These are phyloP conservation scores for Trichopus zeylanicus DNA, from an alignment of 116 monocot genomes.

Conservation along the genomic window DNA sequence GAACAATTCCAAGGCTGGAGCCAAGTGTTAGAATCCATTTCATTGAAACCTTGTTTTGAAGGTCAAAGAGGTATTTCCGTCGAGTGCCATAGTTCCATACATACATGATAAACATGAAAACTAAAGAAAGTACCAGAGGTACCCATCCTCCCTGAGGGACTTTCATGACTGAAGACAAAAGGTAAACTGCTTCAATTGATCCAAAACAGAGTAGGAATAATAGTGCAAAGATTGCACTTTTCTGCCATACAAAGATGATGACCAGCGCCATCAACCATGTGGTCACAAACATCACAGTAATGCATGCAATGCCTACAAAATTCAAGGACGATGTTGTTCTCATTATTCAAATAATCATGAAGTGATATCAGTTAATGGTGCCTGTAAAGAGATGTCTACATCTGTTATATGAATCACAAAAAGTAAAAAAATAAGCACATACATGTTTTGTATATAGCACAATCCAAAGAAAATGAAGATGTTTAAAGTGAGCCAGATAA, in stretches of 20 bases:
- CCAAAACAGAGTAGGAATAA: conserved; percentile 40
- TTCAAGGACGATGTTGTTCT: background rate
- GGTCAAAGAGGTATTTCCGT: conserved; percentile 38
- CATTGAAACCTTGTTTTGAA: conserved; percentile 64
- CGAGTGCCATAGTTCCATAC: conserved; percentile 55
- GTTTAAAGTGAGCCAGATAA: background rate
- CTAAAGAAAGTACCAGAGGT: conserved; percentile 35
- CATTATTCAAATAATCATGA: background rate
- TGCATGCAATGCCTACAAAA: conserved; percentile 45
- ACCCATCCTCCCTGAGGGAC: conserved; percentile 53
- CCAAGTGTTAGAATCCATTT: conserved; percentile 56
- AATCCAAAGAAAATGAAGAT: background rate
- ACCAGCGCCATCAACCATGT: conserved; percentile 60
- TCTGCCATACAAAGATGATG: conserved; percentile 46
- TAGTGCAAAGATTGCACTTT: conserved; percentile 15
- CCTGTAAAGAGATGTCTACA: no score
- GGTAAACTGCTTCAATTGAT: conserved; percentile 28
- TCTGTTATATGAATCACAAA: no score
- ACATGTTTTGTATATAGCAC: no score
- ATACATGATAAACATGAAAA: conserved; percentile 53
- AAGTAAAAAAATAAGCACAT: no score
- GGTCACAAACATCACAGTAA: conserved; percentile 52
- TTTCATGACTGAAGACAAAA: conserved; percentile 44
- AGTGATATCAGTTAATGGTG: background rate
- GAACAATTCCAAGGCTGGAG: conserved; percentile 52